Evolutionary conservation across 306 rosid species (phyloP), one percentile per base, ranked within the genome.

Genomic region (Medicago lupulina): DNA sequence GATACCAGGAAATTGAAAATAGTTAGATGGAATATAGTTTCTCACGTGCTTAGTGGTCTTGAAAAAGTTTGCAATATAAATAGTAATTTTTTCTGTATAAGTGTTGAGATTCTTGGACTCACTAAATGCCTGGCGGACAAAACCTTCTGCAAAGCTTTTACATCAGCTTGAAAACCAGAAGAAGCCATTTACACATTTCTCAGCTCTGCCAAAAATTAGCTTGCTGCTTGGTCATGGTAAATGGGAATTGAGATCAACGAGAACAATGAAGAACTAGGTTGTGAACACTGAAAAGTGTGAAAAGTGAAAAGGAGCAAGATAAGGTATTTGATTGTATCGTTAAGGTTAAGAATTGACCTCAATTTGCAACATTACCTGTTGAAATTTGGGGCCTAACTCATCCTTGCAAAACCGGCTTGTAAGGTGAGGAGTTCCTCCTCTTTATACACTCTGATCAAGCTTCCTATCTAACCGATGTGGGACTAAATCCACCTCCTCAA

Each of bases 131-230:
- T n/a, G n/a, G 36, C 36, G 36, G 36, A 5, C 36, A 31, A 76
- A 66, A 58, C 87, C 89, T 94, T 94, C 41, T 91, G 97, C 73
- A 94, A 82, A 50, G 98, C 97, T 78, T 86, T 89, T 39, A 91
- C 98, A 82, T 94, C 97, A 67, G 97, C 98, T 87, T 94, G 98
- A 84, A 94, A 94, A 43, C 98, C 97, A 78, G 98, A 94, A 39
- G 36, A 31, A 31, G 36, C 36, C 36, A 31, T 31, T 31, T 31
- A 31, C 36, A 31, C 36, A 5, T 31, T 31, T 31, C 36, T 31
- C 36, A 31, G 36, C 36, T 31, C 36, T 31, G 36, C 6, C 36
- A 31, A 0, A 31, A 31, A 31, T 31, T 31, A 31, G 97, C 88
- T 5, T 90, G 96, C 61, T 94, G 87, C 72, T 91, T 94, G 8